These are phyloP conservation scores for Mycena latifolia DNA, from an alignment of 768 basidiomycete species.

Conservation along the genomic window DNA sequence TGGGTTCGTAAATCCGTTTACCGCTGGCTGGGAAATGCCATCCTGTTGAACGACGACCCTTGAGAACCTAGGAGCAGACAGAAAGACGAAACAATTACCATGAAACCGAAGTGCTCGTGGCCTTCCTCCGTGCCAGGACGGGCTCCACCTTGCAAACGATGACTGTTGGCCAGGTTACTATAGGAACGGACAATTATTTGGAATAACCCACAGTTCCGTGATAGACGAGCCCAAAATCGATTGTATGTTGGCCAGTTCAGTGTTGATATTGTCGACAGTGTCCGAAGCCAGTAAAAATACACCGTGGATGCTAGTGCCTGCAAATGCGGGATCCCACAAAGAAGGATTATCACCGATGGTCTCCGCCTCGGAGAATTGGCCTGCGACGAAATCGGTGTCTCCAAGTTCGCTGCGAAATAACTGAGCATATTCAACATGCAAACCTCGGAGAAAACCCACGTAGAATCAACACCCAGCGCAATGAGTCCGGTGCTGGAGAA, in stretches of 20 bases:
- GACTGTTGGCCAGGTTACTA: not conserved
- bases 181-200: not conserved
- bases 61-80: not conserved
- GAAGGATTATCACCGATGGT: constrained; percentile 32
- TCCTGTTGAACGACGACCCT: constrained; percentile 14
- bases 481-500: constrained; percentile 38
- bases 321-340: constrained; percentile 36
- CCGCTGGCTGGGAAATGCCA: constrained; percentile 39
- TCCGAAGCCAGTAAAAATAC: constrained; percentile 41
- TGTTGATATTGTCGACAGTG: constrained; percentile 36
- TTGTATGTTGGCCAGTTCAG: constrained; percentile 36
- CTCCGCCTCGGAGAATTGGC: constrained; percentile 23
- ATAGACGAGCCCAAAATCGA: constrained; percentile 36
- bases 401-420: constrained; percentile 26
- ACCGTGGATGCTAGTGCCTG: constrained; percentile 37
- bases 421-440: not conserved
- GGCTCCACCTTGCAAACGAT: constrained; percentile 37
- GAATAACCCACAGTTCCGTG: constrained; percentile 29
- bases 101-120: constrained; percentile 45
- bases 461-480: constrained; percentile 31
- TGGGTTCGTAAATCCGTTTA: constrained; percentile 34
- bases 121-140: constrained; percentile 42
- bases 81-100: constrained; percentile 20
- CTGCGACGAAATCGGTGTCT: constrained; percentile 28
- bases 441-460: not conserved